Percentiles rank a stretch among this genome's conserved stretches.
These are phyloP conservation scores for Syncephalastrum contaminatum DNA, from an alignment of 371 early-diverging fungal genomes.

Conservation along the genomic window DNA sequence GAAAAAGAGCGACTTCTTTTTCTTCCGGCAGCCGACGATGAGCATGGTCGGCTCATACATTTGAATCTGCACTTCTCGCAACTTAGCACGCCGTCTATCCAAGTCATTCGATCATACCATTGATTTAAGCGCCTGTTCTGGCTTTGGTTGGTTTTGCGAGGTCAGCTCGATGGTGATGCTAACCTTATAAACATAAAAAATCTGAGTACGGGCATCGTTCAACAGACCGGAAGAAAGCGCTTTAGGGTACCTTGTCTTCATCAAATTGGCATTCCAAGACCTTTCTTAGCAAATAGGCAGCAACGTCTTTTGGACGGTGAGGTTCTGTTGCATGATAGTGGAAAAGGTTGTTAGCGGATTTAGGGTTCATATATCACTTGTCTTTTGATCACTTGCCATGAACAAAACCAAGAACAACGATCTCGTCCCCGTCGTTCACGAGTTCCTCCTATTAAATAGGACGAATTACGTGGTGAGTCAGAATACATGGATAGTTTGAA, in stretches of 20 bases:
- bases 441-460: conserved; percentile 3
- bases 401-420: conserved; percentile 8
- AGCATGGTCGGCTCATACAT: conserved; percentile 15
- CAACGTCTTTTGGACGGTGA: no score
- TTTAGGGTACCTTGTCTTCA: no score
- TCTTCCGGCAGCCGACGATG: conserved; percentile 13
- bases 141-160: not conserved
- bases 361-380: no score
- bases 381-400: not conserved
- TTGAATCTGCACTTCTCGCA: conserved; percentile 12
- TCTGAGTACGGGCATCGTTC: no score
- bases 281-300: no score
- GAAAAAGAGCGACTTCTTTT: conserved; percentile 2
- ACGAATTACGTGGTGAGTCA: not conserved
- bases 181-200: not conserved
- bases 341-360: no score
- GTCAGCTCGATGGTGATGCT: conserved; percentile 4
- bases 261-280: no score
- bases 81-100: not conserved
- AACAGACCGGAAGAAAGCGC: no score
- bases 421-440: conserved; percentile 12
- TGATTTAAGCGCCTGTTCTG: conserved; percentile 7
- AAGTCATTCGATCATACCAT: conserved; percentile 8
- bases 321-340: no score
- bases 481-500: not conserved